These are phyloP conservation scores for Hirsutella minnesotensis DNA, from an alignment of 2,329 filamentous ascomycete genomes.

Conservation along the genomic window DNA sequence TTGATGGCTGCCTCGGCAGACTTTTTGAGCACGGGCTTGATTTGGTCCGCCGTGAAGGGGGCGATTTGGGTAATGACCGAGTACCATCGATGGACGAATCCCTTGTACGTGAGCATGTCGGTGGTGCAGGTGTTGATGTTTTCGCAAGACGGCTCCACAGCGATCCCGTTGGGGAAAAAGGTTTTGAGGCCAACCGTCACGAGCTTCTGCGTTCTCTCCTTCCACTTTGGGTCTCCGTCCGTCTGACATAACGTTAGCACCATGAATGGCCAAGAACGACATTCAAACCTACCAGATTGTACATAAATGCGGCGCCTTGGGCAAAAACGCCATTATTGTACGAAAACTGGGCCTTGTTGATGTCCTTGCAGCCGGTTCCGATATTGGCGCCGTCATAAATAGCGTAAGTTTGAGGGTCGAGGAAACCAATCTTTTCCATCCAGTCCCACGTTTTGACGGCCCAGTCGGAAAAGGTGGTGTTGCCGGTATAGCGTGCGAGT, in stretches of 20 bases:
- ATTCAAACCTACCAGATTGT: slow-evolving; percentile 35
- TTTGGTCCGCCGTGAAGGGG: slow-evolving; percentile 36
- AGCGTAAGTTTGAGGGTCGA: slow-evolving; percentile 47
- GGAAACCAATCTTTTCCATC: slow-evolving; percentile 41
- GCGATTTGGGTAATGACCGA: slow-evolving; percentile 40
- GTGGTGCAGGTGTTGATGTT: slow-evolving; percentile 40
- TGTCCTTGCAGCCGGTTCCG: slow-evolving; percentile 38
- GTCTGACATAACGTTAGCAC: slow-evolving; percentile 22
- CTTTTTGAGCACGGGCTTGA: slow-evolving; percentile 37
- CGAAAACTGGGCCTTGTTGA: slow-evolving; percentile 46
- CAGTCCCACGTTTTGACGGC: slow-evolving; percentile 54
- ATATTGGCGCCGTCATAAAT: slow-evolving; percentile 47
- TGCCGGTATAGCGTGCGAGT: slow-evolving; percentile 57
- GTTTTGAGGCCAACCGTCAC: slow-evolving; percentile 23
- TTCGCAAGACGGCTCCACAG: slow-evolving; percentile 52
- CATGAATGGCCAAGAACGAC: neutral
- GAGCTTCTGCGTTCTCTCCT: slow-evolving; percentile 29
- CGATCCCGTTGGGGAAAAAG: slow-evolving; percentile 45
- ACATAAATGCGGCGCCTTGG: slow-evolving; percentile 51
- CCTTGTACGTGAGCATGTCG: slow-evolving; percentile 54
- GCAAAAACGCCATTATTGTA: slow-evolving; percentile 49
- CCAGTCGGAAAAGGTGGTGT: slow-evolving; percentile 52
- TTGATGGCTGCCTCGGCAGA: slow-evolving; percentile 41
- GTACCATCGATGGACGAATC: slow-evolving; percentile 46
- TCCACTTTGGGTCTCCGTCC: slow-evolving; percentile 38